phyloP scores from a whole-genome alignment of 129 eudicot species.

The Mikania micrantha region DNA sequence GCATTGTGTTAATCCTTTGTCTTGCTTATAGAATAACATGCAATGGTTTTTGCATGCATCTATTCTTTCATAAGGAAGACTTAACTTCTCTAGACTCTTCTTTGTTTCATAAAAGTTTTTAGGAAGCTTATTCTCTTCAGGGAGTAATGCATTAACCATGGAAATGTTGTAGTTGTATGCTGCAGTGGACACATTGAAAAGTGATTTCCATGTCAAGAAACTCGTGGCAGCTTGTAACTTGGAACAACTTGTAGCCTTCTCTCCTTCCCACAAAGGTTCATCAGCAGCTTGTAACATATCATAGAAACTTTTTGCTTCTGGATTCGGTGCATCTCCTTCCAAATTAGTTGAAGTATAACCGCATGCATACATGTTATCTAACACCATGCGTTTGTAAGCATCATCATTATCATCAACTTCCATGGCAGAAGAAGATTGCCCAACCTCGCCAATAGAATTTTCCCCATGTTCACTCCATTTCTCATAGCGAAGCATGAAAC shows the following conservation, averaged over 20 bases:
- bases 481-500: neutral
- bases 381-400: neutral
- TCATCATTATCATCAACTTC: neutral
- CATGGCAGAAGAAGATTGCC: neutral
- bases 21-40: neutral
- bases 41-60: neutral
- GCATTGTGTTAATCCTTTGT: neutral
- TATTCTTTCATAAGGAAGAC: neutral
- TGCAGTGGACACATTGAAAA: no score
- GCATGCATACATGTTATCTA: neutral
- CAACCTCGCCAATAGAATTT: neutral
- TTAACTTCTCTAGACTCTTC: neutral
- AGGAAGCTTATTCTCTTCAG: neutral
- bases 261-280: neutral
- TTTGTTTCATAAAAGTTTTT: neutral
- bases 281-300: neutral
- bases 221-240: neutral
- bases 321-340: neutral
- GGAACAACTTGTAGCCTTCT: neutral
- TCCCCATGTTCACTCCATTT: neutral
- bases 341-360: neutral
- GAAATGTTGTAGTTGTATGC: no score
- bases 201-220: neutral
- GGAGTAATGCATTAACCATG: neutral
- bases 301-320: neutral